Percentiles rank a stretch among this genome's conserved stretches.
These are phyloP conservation scores for Magnaporthiopsis rhizophila DNA, from an alignment of 2,329 filamentous ascomycete genomes.

Conservation along the genomic window DNA sequence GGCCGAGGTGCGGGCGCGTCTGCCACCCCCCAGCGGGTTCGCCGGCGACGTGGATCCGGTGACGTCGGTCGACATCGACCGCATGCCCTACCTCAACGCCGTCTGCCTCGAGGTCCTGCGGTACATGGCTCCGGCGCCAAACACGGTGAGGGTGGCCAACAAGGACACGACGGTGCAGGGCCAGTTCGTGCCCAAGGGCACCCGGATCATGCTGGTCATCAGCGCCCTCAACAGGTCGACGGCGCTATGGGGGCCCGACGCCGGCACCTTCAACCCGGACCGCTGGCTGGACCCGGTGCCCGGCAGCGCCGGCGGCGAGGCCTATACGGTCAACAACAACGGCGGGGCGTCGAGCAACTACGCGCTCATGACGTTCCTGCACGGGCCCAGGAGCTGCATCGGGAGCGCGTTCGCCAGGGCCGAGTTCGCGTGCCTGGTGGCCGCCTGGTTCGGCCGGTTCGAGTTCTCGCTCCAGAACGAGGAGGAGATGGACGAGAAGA, in stretches of 20 bases:
- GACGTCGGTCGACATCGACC: slow-evolving; percentile 54
- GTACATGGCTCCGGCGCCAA: slow-evolving; percentile 61
- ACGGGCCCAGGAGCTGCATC: slow-evolving; percentile 81
- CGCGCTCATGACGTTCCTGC: slow-evolving; percentile 72
- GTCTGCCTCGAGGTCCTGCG: slow-evolving; percentile 73
- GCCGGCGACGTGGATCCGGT: slow-evolving; percentile 20
- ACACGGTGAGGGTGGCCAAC: slow-evolving; percentile 59
- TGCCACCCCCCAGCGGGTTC: slow-evolving; percentile 39
- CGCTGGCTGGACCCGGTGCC: slow-evolving; percentile 50
- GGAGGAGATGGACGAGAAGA: slow-evolving; percentile 57
- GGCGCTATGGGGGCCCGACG: slow-evolving; percentile 69
- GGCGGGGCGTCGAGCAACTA: slow-evolving; percentile 69
- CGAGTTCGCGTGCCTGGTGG: slow-evolving; percentile 79
- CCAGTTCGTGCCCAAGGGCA: slow-evolving; percentile 61
- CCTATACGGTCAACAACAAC: slow-evolving; percentile 10
- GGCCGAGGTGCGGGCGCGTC: slow-evolving; percentile 53
- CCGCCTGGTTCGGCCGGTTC: slow-evolving; percentile 69
- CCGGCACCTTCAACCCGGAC: slow-evolving; percentile 68
- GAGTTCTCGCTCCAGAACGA: slow-evolving; percentile 49
- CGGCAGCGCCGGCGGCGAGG: slow-evolving; percentile 22
- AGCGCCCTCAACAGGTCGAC: slow-evolving; percentile 63
- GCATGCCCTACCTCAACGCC: slow-evolving; percentile 71
- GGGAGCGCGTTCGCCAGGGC: slow-evolving; percentile 72
- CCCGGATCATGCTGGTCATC: slow-evolving; percentile 55
- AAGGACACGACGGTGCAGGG: slow-evolving; percentile 58